Conservation (phyloP, 2,329 filamentous ascomycete species). For the Cercospora sp. region DNA sequence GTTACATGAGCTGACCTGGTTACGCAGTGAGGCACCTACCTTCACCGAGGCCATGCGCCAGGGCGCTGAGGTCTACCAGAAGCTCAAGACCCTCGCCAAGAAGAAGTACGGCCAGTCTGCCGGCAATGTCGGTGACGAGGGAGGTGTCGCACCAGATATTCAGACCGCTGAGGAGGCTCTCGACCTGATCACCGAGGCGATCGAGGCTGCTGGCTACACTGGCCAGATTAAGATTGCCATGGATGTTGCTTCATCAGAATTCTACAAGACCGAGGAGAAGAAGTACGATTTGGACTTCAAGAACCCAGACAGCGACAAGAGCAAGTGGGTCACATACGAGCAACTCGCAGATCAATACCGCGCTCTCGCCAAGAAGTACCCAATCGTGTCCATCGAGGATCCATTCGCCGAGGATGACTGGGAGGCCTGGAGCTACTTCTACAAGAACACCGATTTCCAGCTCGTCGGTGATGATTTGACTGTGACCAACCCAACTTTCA, state of each 20-base stretch:
- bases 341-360: constrained; percentile 87
- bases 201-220: constrained; percentile 92
- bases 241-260: constrained; percentile 98
- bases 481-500: constrained; percentile 97
- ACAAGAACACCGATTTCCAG: constrained; percentile 97
- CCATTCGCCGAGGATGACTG: constrained; percentile 99
- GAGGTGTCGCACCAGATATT: constrained; percentile 98
- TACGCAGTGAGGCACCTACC: constrained; percentile 61
- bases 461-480: constrained; percentile 98
- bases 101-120: constrained; percentile 99
- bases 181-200: constrained; percentile 90
- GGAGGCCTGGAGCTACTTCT: constrained; percentile 99
- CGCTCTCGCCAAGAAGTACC: constrained; percentile 87
- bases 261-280: constrained; percentile 95
- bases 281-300: constrained; percentile 99
- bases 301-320: constrained; percentile 94
- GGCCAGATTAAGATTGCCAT: constrained; percentile 97
- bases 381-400: constrained; percentile 98
- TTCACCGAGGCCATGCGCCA: constrained; percentile 97
- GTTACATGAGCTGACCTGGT: constrained; percentile 26
- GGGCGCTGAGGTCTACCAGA: constrained; percentile 97
- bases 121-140: constrained; percentile 98
- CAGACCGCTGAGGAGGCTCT: constrained; percentile 96
- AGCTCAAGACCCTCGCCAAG: constrained; percentile 94
- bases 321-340: constrained; percentile 99